Percentiles rank a stretch among this genome's conserved stretches.
These are phyloP conservation scores for Hymenoscyphus linearis DNA, from an alignment of 2,329 filamentous ascomycete species.

Conservation along the genomic window DNA sequence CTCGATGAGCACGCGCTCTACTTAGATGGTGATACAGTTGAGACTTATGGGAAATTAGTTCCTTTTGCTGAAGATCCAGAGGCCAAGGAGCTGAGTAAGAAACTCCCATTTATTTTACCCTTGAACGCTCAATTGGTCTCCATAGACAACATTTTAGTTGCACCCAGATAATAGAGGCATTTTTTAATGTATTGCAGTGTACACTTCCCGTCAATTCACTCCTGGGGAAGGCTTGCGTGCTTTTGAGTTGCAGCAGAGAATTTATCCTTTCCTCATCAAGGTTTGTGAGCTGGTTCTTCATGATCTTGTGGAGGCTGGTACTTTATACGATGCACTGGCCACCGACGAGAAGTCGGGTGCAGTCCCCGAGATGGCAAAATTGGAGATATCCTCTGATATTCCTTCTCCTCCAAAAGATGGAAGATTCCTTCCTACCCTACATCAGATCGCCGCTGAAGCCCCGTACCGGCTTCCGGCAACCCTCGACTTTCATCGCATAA, in stretches of 20 bases:
- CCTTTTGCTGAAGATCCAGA: slow-evolving; percentile 34
- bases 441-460: slow-evolving; percentile 41
- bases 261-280: slow-evolving; percentile 34
- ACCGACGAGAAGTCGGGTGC: slow-evolving; percentile 17
- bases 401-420: not conserved
- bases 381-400: not conserved
- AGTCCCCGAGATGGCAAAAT: not conserved
- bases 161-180: not conserved
- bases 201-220: slow-evolving; percentile 29
- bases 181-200: not conserved
- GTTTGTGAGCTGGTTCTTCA: not conserved
- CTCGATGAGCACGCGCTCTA: slow-evolving; percentile 32
- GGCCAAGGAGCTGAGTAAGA: slow-evolving; percentile 11
- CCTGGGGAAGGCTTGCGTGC: slow-evolving; percentile 17
- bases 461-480: slow-evolving; percentile 46
- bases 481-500: slow-evolving; percentile 42
- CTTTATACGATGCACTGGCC: not conserved
- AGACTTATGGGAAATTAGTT: slow-evolving; percentile 32
- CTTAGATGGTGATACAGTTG: slow-evolving; percentile 30
- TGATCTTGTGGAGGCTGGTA: not conserved
- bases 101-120: not conserved
- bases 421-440: slow-evolving; percentile 32
- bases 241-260: slow-evolving; percentile 19
- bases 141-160: no score
- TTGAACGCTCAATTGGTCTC: no score